Evolutionary conservation across 371 early-diverging fungal genomes (phyloP).

Genomic region (Mucor racemosus): DNA sequence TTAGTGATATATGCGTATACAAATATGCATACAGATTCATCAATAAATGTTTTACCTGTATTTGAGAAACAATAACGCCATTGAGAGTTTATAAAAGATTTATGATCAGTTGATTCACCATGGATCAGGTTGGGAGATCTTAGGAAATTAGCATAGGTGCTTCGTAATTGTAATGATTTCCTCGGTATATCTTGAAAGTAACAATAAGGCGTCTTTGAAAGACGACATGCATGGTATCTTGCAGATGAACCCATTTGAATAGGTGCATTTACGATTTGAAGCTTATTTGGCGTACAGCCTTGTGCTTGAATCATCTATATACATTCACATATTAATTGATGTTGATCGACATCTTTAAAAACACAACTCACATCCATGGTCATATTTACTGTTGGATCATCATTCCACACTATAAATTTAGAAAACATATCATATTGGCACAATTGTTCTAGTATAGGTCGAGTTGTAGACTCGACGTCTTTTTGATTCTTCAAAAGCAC

Average conservation of each 20-base stretch:
- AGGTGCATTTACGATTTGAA: constrained; percentile 57
- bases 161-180: constrained; percentile 47
- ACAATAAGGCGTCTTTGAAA: constrained; percentile 65
- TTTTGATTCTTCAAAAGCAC: constrained; percentile 30
- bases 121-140: constrained; percentile 61
- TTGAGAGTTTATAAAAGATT: constrained; percentile 56
- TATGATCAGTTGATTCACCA: constrained; percentile 53
- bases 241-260: constrained; percentile 55
- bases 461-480: constrained; percentile 37
- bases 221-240: constrained; percentile 65
- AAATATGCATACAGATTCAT: background rate
- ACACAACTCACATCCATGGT: constrained; percentile 47
- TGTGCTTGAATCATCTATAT: constrained; percentile 34
- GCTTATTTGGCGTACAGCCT: constrained; percentile 43
- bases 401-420: constrained; percentile 64
- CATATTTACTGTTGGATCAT: constrained; percentile 53
- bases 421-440: constrained; percentile 68
- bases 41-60: constrained; percentile 43
- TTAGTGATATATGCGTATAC: no score
- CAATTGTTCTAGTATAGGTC: constrained; percentile 53
- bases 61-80: constrained; percentile 74
- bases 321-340: background rate
- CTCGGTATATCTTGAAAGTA: constrained; percentile 63
- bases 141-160: constrained; percentile 68
- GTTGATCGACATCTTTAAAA: background rate